A percentile compares a stretch with the other conserved stretches of the same genome.
phyloP scores from a whole-genome alignment of 2,329 filamentous ascomycete genomes.

The Botrytis byssoidea region DNA sequence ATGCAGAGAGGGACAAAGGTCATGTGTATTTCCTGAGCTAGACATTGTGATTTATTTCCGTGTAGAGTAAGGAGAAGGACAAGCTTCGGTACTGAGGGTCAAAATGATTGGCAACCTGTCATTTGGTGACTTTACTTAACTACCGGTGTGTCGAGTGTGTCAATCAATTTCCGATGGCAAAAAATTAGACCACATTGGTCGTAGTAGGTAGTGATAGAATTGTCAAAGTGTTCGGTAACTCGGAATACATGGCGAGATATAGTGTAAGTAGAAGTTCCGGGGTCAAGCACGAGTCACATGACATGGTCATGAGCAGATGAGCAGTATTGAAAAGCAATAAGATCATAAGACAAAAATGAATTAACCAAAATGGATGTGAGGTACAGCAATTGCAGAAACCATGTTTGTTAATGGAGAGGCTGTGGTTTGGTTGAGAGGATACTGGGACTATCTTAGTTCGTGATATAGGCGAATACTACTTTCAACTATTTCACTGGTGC shows the following conservation, averaged over 20 bases:
- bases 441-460: not conserved
- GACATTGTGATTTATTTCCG: not conserved
- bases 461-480: not conserved
- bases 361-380: not conserved
- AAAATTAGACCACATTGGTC: not conserved
- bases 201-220: not conserved
- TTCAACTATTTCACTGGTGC: not conserved
- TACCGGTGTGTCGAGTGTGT: not conserved
- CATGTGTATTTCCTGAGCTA: not conserved
- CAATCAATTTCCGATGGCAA: not conserved
- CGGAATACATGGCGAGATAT: not conserved
- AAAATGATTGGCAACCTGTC: not conserved
- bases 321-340: not conserved
- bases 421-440: too few relatives aligned
- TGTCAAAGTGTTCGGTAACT: not conserved
- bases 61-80: not conserved
- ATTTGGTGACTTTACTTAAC: slow-evolving; percentile 2
- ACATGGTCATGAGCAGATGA: not conserved
- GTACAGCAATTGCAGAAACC: not conserved
- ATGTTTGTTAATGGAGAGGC: not conserved
- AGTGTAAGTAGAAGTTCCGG: not conserved
- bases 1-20: not conserved
- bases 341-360: not conserved
- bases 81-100: not conserved
- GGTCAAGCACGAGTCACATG: not conserved